phyloP scores from a whole-genome alignment of 1,284 basidiomycete genomes.

The Trichosporon faecale region DNA sequence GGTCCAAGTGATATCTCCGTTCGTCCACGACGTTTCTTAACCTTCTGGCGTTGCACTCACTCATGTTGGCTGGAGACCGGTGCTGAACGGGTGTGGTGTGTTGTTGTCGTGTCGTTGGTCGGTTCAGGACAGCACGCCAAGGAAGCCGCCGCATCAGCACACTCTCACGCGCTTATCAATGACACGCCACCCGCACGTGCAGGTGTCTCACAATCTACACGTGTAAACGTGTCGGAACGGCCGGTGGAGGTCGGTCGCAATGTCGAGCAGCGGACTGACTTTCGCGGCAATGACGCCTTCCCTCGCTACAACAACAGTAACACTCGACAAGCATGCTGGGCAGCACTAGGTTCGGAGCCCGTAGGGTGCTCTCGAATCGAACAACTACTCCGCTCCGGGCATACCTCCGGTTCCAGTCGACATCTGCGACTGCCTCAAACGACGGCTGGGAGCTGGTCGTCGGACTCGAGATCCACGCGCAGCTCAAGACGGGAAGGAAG shows the following conservation, averaged over 20 bases:
- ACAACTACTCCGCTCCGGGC: neutral
- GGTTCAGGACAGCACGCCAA: neutral
- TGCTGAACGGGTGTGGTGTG: neutral
- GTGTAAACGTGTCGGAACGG: neutral
- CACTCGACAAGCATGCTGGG: neutral
- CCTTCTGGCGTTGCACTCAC: neutral
- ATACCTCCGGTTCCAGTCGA: neutral
- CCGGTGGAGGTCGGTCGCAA: conserved; percentile 3
- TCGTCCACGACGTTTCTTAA: neutral
- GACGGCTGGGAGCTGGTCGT: conserved; percentile 78
- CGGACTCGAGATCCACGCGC: conserved; percentile 93
- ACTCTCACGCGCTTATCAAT: conserved; percentile 9
- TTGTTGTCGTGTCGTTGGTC: neutral
- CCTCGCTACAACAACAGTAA: neutral
- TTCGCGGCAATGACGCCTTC: neutral
- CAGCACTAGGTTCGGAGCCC: neutral
- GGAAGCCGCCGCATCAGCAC: conserved; percentile 1
- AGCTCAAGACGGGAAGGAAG: conserved; percentile 81
- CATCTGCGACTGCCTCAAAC: neutral
- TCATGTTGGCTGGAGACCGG: neutral
- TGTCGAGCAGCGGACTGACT: neutral
- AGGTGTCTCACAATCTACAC: neutral
- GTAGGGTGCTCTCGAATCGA: neutral
- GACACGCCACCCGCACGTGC: neutral
- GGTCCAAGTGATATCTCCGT: neutral